These are phyloP conservation scores for Iris pallida DNA, from an alignment of 116 monocot genomes.

Conservation along the genomic window DNA sequence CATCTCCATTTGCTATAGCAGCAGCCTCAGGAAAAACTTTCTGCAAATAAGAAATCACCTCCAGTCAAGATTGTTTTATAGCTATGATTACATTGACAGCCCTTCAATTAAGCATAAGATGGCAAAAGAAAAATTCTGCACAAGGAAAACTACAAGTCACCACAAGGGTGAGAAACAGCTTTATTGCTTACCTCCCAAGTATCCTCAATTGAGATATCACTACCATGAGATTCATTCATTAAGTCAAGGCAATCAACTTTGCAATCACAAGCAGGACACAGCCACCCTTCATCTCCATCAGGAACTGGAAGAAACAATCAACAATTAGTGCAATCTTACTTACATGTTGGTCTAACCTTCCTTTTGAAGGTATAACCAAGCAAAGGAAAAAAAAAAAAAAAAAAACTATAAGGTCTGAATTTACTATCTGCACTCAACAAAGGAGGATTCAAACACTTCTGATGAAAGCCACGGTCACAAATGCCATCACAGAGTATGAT, in stretches of 20 bases:
- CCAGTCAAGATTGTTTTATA: conserved; percentile 8
- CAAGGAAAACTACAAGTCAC: conserved; percentile 4
- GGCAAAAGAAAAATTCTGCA: conserved; percentile 2
- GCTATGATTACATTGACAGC: not conserved
- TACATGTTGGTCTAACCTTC: not conserved
- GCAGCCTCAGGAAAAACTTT: conserved; percentile 94
- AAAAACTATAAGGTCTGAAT: not conserved
- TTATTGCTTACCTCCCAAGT: conserved; percentile 69
- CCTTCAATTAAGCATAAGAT: not conserved
- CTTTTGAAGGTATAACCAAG: conserved; percentile 9
- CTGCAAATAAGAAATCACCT: conserved; percentile 27
- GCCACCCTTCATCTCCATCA: conserved; percentile 82
- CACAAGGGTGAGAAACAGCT: not conserved
- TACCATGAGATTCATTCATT: conserved; percentile 68
- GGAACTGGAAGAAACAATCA: conserved; percentile 58
- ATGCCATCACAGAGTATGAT: conserved; percentile 95
- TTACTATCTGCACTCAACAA: conserved; percentile 83
- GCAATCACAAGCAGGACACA: conserved; percentile 94
- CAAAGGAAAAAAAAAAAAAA: no score
- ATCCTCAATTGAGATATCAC: conserved; percentile 56
- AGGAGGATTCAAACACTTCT: conserved; percentile 85
- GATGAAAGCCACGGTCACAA: conserved; percentile 92
- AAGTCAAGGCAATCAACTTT: conserved; percentile 80
- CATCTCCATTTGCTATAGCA: conserved; percentile 34
- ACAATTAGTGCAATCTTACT: conserved; percentile 3